Evolutionary conservation across 2,329 filamentous ascomycete genomes (phyloP), one percentile per base, ranked within the genome.

Genomic region (Lomentospora prolificans): DNA sequence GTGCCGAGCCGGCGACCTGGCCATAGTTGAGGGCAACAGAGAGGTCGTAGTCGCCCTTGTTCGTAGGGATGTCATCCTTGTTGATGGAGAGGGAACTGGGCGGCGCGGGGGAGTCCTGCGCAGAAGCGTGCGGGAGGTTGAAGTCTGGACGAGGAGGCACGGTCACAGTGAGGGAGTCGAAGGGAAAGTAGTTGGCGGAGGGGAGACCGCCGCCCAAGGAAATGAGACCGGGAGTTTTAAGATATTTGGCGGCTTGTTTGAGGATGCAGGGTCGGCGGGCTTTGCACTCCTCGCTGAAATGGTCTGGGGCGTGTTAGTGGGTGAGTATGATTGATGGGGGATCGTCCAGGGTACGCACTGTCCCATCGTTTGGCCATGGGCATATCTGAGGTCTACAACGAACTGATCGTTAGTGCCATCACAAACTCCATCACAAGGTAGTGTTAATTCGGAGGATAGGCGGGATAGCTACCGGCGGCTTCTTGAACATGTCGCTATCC

Each of bases 191-290:
- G 67, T 92, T 85, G 58, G 88, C 82, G 12, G 89, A 91, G 3
- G 94, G 94, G 19, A 99, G 75, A 3, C 94, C 94, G 53, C 94
- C 94, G 56, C 94, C 94, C 1, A 99, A 84, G 1, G 90, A 96
- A 66, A 99, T 94, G 58, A 96, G 72, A 14, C 87, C 90, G 0
- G 90, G 89, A 39, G 79, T 89, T 65, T 86, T 87, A 55, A 97
- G 80, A 67, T 85, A 86, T 56, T 80, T 81, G 48, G 91, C 91
- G 4, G 91, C 90, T 58, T 80, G 78, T 71, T 97, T 97, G 58
- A 97, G 75, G n/a, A 85, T 85, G 60, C 81, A 89, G 31, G 78
- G 84, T 68, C 81, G 69, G 53, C 82, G 75, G 19, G 78, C 67
- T 57, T 76, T 75, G 59, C 80, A 81, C 67, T 92, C 88, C 7